Percentiles rank a stretch among this genome's conserved stretches.
Conservation (phyloP, 2,329 filamentous ascomycete species). For the Berkeleyomyces rouxiae region DNA sequence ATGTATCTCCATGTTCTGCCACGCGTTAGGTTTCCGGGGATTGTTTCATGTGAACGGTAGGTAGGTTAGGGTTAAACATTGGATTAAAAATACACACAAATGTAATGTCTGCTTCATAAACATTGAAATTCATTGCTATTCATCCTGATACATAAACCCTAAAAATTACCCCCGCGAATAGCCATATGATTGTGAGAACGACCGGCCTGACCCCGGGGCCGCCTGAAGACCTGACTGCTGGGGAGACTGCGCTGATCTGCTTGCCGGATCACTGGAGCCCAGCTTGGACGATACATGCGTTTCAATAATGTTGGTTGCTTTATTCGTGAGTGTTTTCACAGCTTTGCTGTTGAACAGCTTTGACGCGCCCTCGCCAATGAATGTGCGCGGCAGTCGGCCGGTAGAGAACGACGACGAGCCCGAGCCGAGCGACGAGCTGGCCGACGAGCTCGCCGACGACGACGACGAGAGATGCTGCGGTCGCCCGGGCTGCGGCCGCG, state of each 20-base stretch:
- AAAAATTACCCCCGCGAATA: background rate
- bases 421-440: background rate
- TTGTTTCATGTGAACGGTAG: too few species aligned
- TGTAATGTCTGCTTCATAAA: background rate
- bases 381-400: background rate
- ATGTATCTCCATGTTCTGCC: too few species aligned
- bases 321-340: constrained; percentile 15
- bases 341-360: constrained; percentile 15
- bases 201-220: background rate
- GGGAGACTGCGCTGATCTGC: constrained; percentile 4
- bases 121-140: background rate
- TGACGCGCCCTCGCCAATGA: background rate
- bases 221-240: background rate
- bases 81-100: background rate
- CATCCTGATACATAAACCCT: background rate
- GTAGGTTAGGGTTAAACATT: background rate
- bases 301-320: constrained; percentile 16
- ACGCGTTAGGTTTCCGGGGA: too few species aligned
- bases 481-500: background rate
- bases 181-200: background rate
- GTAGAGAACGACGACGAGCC: background rate
- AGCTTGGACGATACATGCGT: constrained; percentile 16
- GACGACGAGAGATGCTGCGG: background rate
- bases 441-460: background rate
- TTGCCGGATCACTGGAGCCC: constrained; percentile 3